phyloP scores from a whole-genome alignment of 345 rosid species.

The Aquilaria malaccensis region DNA sequence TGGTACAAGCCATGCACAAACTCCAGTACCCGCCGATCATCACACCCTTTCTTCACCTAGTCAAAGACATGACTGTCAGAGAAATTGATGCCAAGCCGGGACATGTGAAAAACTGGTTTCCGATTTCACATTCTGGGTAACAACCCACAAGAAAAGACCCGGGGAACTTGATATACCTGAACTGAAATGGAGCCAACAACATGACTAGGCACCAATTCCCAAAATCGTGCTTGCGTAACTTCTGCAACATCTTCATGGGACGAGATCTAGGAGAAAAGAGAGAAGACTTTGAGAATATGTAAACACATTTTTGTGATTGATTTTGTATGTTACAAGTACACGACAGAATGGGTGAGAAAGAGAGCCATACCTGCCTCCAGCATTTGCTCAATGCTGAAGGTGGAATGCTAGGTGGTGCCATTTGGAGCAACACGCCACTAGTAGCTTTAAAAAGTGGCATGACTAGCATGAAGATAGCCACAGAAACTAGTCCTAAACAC shows the following conservation, averaged over 20 bases:
- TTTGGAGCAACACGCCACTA: conserved; percentile 86
- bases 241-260: conserved; percentile 69
- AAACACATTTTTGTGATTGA: too few species aligned
- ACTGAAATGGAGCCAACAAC: conserved; percentile 74
- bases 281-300: not conserved
- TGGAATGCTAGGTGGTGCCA: conserved; percentile 83
- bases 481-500: conserved; percentile 86
- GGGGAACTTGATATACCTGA: conserved; percentile 34
- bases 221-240: conserved; percentile 76
- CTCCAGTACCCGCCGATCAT: conserved; percentile 46
- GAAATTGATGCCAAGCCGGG: too few species aligned
- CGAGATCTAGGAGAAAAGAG: conserved; percentile 38
- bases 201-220: conserved; percentile 97
- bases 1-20: conserved; percentile 65
- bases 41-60: conserved; percentile 64
- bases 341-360: not conserved
- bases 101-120: too few species aligned
- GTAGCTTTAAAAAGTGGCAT: conserved; percentile 83
- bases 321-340: not conserved
- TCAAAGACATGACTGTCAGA: not conserved
- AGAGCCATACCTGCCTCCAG: conserved; percentile 66
- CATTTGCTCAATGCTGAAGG: conserved; percentile 85
- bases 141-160: too few species aligned
- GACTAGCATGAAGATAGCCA: conserved; percentile 73
- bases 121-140: too few species aligned